These are phyloP conservation scores for Arctium lappa DNA, from an alignment of 129 eudicot genomes.

Conservation along the genomic window DNA sequence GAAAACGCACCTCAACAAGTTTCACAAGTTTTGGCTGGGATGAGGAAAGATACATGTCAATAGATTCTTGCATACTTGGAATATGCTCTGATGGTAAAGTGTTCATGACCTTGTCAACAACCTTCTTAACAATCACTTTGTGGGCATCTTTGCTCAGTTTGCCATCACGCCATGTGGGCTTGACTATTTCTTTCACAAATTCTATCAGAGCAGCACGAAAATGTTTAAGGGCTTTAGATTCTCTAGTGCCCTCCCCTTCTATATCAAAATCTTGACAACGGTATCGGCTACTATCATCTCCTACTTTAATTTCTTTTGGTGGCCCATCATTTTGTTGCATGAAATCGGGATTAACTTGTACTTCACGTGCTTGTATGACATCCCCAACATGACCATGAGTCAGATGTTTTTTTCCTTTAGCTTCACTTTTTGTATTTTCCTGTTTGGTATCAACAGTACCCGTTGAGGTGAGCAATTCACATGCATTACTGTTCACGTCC, in stretches of 20 bases:
- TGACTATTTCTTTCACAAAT: constrained; percentile 73
- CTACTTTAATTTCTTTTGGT: constrained; percentile 29
- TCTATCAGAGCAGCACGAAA: constrained; percentile 86
- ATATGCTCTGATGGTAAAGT: constrained; percentile 52
- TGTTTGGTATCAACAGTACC: constrained; percentile 22
- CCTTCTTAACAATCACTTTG: constrained; percentile 71
- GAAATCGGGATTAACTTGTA: constrained; percentile 22
- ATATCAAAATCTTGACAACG: constrained; percentile 37
- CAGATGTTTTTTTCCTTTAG: constrained; percentile 39
- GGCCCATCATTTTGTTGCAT: constrained; percentile 19
- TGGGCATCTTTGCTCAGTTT: constrained; percentile 76
- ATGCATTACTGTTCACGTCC: constrained; percentile 24
- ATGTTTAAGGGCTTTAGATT: constrained; percentile 52
- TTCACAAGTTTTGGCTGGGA: constrained; percentile 61
- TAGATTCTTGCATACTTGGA: constrained; percentile 57
- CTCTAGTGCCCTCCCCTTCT: constrained; percentile 44
- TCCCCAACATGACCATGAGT: constrained; percentile 26
- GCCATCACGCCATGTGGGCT: constrained; percentile 85
- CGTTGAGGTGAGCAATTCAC: constrained; percentile 16
- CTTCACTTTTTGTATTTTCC: constrained; percentile 19
- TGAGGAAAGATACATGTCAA: constrained; percentile 53
- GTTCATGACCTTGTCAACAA: constrained; percentile 69
- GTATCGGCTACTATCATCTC: constrained; percentile 31
- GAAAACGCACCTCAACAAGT: constrained; percentile 82
- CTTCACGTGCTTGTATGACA: constrained; percentile 31